These are phyloP conservation scores for Escallonia herrerae DNA, from an alignment of 129 eudicot genomes.

Conservation along the genomic window DNA sequence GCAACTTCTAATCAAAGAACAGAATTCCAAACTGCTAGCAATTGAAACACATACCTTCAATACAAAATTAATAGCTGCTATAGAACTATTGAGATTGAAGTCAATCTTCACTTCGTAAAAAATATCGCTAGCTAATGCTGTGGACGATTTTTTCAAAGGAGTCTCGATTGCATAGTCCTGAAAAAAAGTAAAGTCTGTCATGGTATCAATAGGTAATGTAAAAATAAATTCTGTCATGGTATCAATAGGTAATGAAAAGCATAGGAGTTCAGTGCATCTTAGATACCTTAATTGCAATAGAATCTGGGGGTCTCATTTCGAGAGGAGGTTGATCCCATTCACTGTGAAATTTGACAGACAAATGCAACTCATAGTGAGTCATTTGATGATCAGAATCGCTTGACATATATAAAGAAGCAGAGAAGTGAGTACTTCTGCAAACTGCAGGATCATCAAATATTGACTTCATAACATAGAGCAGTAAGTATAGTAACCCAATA, in stretches of 20 bases:
- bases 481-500: not conserved
- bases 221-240: not conserved
- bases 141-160: constrained; percentile 51
- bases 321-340: constrained; percentile 99
- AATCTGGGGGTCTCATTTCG: constrained; percentile 78
- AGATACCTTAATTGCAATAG: constrained; percentile 76
- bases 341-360: constrained; percentile 32
- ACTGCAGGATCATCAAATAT: not conserved
- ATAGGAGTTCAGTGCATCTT: not conserved
- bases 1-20: not conserved
- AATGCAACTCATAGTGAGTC: not conserved
- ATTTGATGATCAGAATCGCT: not conserved
- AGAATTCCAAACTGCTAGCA: not conserved
- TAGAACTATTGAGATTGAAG: constrained; percentile 43
- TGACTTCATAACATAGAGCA: not conserved
- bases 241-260: not conserved
- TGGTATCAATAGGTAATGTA: no score
- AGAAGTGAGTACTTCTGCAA: not conserved
- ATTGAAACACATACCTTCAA: constrained; percentile 53
- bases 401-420: not conserved
- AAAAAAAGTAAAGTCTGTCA: constrained; percentile 19
- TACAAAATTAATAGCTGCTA: constrained; percentile 90
- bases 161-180: constrained; percentile 98
- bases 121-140: constrained; percentile 33
- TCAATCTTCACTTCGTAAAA: constrained; percentile 59